Evolutionary conservation across 768 basidiomycete genomes (phyloP), one percentile per base, ranked within the genome.

Genomic region (Tricholoma bakamatsutake): DNA sequence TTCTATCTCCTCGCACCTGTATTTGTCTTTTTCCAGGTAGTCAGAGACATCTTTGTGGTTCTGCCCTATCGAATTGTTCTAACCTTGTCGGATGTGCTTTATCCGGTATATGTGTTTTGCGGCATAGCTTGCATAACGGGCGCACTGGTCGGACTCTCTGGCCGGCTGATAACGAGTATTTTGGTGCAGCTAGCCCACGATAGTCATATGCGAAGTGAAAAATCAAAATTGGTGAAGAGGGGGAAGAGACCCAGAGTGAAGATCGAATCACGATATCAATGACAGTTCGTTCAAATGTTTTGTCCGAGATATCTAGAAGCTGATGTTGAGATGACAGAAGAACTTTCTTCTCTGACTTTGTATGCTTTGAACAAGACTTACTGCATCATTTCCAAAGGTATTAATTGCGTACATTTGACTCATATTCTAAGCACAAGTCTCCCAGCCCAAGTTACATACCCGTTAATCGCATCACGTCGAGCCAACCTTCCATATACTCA

Each of bases 81-180:
- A 5, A 75, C 70, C 62, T 54, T 78, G 27, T 63, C 76, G 15
- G 73, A 77, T 6, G 71, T 74, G 9, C 50, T 84, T 1, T 81
- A 79, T 47, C 83, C 83, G 0, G 50, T 83, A 33, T 85, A 84
- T 59, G 75, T 83, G 12, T 77, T 84, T 56, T 75, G 71, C 37
- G 80, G 80, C 1, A 75, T 80, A 1, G 82, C 83, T 1, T 82
- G 79, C 58, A 77, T 85, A 50, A 71, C 72, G 8, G 83, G 83
- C 5, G 68, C 66, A 9, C 15, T 75, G 17, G 43, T 84, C 1
- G 83, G 83, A 2, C 48, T 75, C 1, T 57, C 69, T 10, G 83
- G 62, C 7, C 51, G 63, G 35, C 27, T 66, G 24, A 54, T 61
- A 1, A 39, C 56, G 13, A 24, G 18, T 40, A 27, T 62, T 28